Base-by-base conservation (phyloP, 2,329 filamentous ascomycete genomes). In the Lecanosticta acicola region DNA sequence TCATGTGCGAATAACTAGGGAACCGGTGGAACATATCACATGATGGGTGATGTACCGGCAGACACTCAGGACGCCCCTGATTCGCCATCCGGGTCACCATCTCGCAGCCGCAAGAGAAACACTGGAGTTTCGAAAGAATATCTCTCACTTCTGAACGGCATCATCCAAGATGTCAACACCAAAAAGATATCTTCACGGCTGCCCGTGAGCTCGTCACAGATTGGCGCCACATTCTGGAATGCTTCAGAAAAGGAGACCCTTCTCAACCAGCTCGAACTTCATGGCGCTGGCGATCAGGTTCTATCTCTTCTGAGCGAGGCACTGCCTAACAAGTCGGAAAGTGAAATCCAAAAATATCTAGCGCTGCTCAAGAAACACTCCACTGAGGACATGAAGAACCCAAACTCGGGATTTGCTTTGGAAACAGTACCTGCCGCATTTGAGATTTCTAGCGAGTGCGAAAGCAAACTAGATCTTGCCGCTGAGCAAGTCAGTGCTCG, bases 331-430 rank as follows among this genome's bases (percentile, higher is more conserved):
- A 97, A 97, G 66, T 83, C 80, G 47, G 76, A 80, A 53, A 62
- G 84, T 7, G 88, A 96, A 66, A 80, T 93, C 26, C 75, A 76
- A 20, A 78, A 84, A 41, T 89, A 89, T 61, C 63, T 94, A 3
- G 59, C 71, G 4, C 63, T 85, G 1, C 72, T 96, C 3, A 71
- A 80, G 8, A 68, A 74, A 55, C 34, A 32, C 11, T 29, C 24
- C 7, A 69, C 4, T 64, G 72, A 29, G 61, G 66, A 17, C 68
- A 73, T 32, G n/a, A 34, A 19, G 17, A 35, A 14, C 69, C 69
- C 53, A 34, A 49, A 33, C 56, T 58, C 14, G 56, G 63, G 39
- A 52, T 69, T 54, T 63, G 19, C 53, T 79, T 21, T 65, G 70
- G 68, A 71, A 9, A 80, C 88, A 44, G 69, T 87, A 1, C 83